phyloP scores from a whole-genome alignment of 305 asterid genomes.

The Withania somnifera region DNA sequence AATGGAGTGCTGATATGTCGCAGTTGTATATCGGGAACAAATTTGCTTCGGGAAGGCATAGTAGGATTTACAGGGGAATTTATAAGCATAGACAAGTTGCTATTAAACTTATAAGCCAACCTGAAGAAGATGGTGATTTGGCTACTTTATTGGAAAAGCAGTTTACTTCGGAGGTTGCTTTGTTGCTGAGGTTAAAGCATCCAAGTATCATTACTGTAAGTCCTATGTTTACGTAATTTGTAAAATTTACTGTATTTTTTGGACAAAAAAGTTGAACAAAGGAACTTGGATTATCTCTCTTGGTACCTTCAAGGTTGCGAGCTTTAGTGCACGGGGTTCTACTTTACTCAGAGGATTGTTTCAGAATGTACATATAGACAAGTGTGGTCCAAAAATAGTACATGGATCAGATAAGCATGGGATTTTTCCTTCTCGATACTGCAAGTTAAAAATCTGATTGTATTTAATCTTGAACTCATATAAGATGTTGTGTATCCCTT shows the following conservation, averaged over 20 bases:
- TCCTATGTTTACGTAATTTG: background rate
- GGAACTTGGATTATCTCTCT: too few species aligned
- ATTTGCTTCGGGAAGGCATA: constrained; percentile 87
- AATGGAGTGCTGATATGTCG: constrained; percentile 97
- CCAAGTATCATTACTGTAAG: constrained; percentile 91
- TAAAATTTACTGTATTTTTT: background rate
- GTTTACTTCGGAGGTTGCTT: constrained; percentile 78
- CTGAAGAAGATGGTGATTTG: constrained; percentile 82
- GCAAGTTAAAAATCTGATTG: background rate
- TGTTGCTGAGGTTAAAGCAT: constrained; percentile 69
- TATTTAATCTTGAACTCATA: too few species aligned
- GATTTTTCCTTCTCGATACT: background rate
- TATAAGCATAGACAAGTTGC: constrained; percentile 85
- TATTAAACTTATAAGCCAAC: constrained; percentile 83
- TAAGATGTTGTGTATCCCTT: background rate
- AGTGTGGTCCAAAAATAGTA: too few species aligned
- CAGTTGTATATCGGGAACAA: constrained; percentile 81
- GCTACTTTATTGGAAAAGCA: constrained; percentile 81
- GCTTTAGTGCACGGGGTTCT: too few species aligned
- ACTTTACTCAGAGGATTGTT: too few species aligned
- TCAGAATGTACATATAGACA: too few species aligned
- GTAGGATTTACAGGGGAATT: constrained; percentile 85
- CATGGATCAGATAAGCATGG: background rate
- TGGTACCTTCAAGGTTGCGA: too few species aligned
- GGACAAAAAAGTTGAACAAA: too few species aligned